Conservation (phyloP, 768 basidiomycete species). For the Nevesoporus exiguus region DNA sequence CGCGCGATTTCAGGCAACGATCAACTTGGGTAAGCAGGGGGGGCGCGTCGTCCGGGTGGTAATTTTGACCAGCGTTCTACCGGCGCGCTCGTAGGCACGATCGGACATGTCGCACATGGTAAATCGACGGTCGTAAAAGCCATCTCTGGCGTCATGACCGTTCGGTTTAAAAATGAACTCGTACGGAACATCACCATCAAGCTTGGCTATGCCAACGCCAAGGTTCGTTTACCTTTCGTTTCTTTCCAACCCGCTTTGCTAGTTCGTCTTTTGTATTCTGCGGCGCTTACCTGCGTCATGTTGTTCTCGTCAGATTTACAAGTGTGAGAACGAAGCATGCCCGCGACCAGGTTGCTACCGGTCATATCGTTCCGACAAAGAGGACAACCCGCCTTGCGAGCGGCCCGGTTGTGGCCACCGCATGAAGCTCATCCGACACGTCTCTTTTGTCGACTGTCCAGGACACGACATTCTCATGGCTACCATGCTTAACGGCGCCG, state of each 20-base stretch:
- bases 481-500: slow-evolving; percentile 99
- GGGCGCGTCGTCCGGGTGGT: neutral
- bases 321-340: slow-evolving; percentile 92
- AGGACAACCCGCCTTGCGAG: slow-evolving; percentile 91
- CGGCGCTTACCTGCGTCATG: neutral
- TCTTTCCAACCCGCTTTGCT: neutral
- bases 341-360: slow-evolving; percentile 92
- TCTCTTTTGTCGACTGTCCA: slow-evolving; percentile 97
- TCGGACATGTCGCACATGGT: slow-evolving; percentile 98
- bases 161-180: slow-evolving; percentile 98
- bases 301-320: slow-evolving; percentile 73
- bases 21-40: slow-evolving; percentile 69
- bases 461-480: slow-evolving; percentile 99
- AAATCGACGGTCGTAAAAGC: slow-evolving; percentile 98
- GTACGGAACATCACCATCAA: slow-evolving; percentile 99
- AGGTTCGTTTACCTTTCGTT: slow-evolving; percentile 51
- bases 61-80: slow-evolving; percentile 6
- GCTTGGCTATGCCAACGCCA: slow-evolving; percentile 98
- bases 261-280: neutral
- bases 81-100: slow-evolving; percentile 64
- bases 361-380: slow-evolving; percentile 92
- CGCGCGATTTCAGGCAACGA: slow-evolving; percentile 69
- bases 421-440: slow-evolving; percentile 92
- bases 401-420: slow-evolving; percentile 85
- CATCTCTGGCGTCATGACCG: slow-evolving; percentile 97